Percentiles rank a stretch among this genome's conserved stretches.
Conservation (phyloP, 805 yeast species). For the Nakazawaea wickerhamii region DNA sequence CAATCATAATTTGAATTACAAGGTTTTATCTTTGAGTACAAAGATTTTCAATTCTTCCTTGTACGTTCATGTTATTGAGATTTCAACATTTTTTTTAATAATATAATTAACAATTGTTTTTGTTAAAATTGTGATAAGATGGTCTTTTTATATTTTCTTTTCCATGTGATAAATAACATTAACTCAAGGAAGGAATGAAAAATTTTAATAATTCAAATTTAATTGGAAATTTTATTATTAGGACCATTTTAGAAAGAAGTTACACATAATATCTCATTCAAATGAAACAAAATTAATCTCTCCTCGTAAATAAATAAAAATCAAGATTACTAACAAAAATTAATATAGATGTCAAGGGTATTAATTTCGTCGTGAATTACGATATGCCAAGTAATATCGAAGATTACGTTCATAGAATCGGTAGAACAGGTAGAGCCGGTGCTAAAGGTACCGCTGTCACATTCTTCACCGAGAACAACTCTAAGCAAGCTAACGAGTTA, state of each 20-base stretch:
- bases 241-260: conserved; percentile 2
- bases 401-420: conserved; percentile 98
- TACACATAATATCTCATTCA: neutral
- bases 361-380: conserved; percentile 85
- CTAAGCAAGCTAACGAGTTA: conserved; percentile 85
- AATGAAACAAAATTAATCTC: neutral
- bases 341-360: conserved; percentile 91
- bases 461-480: conserved; percentile 83
- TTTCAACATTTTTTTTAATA: neutral
- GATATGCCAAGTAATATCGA: conserved; percentile 98
- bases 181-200: conserved; percentile 1
- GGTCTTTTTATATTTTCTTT: neutral
- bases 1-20: too few species aligned
- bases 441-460: conserved; percentile 93
- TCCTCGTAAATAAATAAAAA: neutral
- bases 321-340: conserved; percentile 4
- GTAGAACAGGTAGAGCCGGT: conserved; percentile 99
- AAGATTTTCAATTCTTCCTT: conserved; percentile 6
- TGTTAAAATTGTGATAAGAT: neutral
- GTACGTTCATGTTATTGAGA: neutral
- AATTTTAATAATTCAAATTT: neutral
- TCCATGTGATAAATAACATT: neutral
- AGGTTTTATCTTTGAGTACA: conserved; percentile 10
- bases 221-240: too few species aligned
- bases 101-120: neutral